Base-by-base conservation (phyloP, 1,284 basidiomycete genomes). In the Coniophora puteana region DNA sequence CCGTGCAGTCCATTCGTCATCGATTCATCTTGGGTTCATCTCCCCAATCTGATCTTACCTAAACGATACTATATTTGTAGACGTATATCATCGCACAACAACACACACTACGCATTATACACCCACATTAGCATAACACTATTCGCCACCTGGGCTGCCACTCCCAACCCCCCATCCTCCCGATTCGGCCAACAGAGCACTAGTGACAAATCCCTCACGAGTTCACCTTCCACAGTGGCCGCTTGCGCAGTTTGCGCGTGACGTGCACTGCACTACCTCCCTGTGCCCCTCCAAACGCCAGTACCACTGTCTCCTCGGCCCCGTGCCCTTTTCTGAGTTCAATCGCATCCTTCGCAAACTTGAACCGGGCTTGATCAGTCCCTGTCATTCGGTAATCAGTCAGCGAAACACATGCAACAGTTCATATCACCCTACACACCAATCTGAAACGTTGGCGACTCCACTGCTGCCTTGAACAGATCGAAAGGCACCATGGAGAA, bases 331-430 rank as follows among this genome's bases (percentile, higher is more conserved):
- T 93, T 50, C 90, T 75, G 54, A 83, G 56, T 51, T 89, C 85
- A 55, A 93, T 86, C 8, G 81, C 87, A 49, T 89, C 86, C 64
- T 93, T 93, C 10, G 89, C 88, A 62, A 93, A 93, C 54, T 83
- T 85, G 68, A 92, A 93, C 37, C 90, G 81, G 45, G 80, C 77
- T 58, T 92, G 89, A 63, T 88, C 87, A 45, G 85, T 78, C 31
- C 84, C 87, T 85, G 52, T 17, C 11, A 25, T 30, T 25, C 26
- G 28, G 16, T 37, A 46, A 40, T 53, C 54, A 45, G 49, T 41
- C 45, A 23, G 43, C 44, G 41, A 49, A 47, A 20, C 29, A 41
- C 39, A 35, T 22, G 40, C 22, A 32, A 34, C 44, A 38, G 36
- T 46, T 35, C 41, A 45, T 43, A 36, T n/a, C 35, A 41, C 31